Evolutionary conservation across 1,139 yeast genomes (phyloP).

Genomic region (Hansenula anomala): DNA sequence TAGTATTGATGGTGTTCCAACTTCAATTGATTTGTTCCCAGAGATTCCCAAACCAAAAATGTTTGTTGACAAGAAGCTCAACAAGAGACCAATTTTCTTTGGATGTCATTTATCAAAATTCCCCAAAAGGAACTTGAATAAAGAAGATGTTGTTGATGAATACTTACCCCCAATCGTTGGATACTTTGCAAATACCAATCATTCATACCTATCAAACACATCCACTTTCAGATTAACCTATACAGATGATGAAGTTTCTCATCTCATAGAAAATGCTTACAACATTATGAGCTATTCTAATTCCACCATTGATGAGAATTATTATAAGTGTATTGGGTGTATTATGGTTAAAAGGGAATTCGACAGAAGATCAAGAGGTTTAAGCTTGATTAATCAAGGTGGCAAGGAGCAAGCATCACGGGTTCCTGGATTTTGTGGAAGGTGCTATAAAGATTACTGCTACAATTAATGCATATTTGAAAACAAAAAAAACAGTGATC

Average conservation of each 20-base stretch:
- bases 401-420: too few species aligned
- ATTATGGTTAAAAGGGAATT: conserved; percentile 51
- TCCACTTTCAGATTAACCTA: conserved; percentile 59
- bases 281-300: conserved; percentile 44
- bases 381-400: conserved; percentile 23
- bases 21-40: conserved; percentile 21
- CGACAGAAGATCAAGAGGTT: conserved; percentile 33
- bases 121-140: conserved; percentile 8
- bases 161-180: conserved; percentile 51
- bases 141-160: conserved; percentile 6
- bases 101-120: conserved; percentile 45
- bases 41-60: conserved; percentile 25
- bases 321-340: conserved; percentile 53
- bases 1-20: conserved; percentile 11
- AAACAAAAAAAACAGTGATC: too few species aligned
- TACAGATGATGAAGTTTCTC: conserved; percentile 34
- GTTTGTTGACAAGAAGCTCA: conserved; percentile 27
- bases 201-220: conserved; percentile 43
- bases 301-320: conserved; percentile 33
- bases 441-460: conserved; percentile 37
- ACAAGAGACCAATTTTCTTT: conserved; percentile 42
- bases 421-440: conserved; percentile 28
- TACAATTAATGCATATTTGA: conserved; percentile 17
- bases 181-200: conserved; percentile 42
- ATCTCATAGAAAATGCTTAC: conserved; percentile 48